Evolutionary conservation across 2,329 filamentous ascomycete genomes (phyloP), one percentile per base, ranked within the genome.

Genomic region (Colletotrichum gigasporum): DNA sequence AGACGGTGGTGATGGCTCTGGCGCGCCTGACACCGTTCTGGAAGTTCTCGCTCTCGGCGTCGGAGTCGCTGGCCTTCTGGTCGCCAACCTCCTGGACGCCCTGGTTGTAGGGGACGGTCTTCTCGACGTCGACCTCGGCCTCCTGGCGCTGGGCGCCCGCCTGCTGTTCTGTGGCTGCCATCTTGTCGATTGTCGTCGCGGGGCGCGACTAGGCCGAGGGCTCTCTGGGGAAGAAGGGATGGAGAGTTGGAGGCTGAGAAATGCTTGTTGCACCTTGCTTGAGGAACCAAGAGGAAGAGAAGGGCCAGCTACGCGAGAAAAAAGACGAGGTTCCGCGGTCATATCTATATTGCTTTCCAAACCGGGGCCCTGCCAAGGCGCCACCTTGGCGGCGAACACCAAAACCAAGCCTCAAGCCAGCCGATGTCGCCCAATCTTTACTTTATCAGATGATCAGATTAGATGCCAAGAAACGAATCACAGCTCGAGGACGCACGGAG

Each of bases 11-110:
- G 22, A 58, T 52, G 11, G 79, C 79, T 58, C 78, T 73, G 44
- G 78, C 77, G 9, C 70, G 70, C 59, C 74, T 71, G n/a, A 81
- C 78, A 66, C 79, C 79, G n/a, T 71, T 72, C 61, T 79, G 75
- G 63, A 74, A 73, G 26, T 72, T 62, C 30, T 73, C 59, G 8
- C 72, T 75, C 34, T 71, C 59, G 12, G 26, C 69, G 42, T 74
- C 68, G 16, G 63, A 56, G 7, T 53, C 58, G 22, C 53, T 39
- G 22, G 41, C 32, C 37, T 50, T 50, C 26, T 54, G 34, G 41
- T 45, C 24, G 20, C 22, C 28, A 35, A 65, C 30, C 55, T 67
- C 65, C 3, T 28, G 34, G 50, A 55, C 50, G 60, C 50, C 65
- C 12, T 65, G 39, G 55, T 42, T 34, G 51, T 45, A 42, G 16